Conservation (phyloP, 2,329 filamentous ascomycete genomes). For the Colletotrichum tabaci region DNA sequence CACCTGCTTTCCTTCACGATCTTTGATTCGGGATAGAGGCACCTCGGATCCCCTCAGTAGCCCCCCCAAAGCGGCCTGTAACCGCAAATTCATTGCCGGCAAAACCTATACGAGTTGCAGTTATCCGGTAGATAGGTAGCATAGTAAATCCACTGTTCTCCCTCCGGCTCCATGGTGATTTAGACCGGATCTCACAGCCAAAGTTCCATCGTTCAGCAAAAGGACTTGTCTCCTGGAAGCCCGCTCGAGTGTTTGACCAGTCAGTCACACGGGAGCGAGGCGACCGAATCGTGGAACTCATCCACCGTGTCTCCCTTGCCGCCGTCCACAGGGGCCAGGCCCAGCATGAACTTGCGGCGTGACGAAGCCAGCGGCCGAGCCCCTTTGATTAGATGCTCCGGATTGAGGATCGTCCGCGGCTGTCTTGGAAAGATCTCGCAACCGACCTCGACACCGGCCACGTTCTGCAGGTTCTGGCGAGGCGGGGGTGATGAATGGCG, state of each 20-base stretch:
- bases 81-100: no score
- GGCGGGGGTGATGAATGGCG: no score
- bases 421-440: constrained; percentile 66
- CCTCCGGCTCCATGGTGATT: not conserved
- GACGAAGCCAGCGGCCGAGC: constrained; percentile 74
- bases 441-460: no score
- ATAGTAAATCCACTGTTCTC: not conserved
- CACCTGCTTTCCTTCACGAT: no score
- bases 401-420: constrained; percentile 69
- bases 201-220: not conserved
- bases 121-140: no score
- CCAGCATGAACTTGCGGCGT: constrained; percentile 74
- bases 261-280: constrained; percentile 27
- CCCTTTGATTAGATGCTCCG: constrained; percentile 65
- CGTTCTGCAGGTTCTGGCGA: no score
- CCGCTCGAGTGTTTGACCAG: no score
- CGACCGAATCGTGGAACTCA: constrained; percentile 70
- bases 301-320: constrained; percentile 65
- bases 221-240: no score
- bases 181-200: not conserved
- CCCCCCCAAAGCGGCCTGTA: no score
- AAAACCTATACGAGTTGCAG: no score
- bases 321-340: constrained; percentile 66
- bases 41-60: no score
- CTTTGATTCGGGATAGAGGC: no score